A percentile compares a stretch with the other conserved stretches of the same genome.
phyloP scores from a whole-genome alignment of 176 grass and related monocot genomes.

The Oryza australiensis region DNA sequence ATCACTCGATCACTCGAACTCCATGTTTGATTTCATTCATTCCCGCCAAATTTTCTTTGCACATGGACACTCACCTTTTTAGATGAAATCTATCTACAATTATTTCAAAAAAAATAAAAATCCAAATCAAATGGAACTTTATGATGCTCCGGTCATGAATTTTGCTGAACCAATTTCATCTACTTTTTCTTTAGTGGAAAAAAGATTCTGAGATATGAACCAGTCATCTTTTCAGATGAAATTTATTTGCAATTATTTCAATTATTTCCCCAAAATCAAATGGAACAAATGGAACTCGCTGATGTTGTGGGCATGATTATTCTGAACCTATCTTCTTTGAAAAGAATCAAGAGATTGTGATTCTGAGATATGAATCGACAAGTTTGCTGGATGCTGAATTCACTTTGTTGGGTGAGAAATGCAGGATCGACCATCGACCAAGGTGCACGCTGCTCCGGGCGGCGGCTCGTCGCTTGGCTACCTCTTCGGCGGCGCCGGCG shows the following conservation, averaged over 20 bases:
- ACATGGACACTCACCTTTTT: background rate
- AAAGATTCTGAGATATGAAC: background rate
- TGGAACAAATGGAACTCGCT: background rate
- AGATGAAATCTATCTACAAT: background rate
- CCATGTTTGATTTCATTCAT: background rate
- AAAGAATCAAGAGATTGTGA: background rate
- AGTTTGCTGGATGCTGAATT: background rate
- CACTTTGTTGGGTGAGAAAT: background rate
- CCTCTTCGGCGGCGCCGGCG: slow-evolving; percentile 44
- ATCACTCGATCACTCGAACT: no score
- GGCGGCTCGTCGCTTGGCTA: slow-evolving; percentile 61
- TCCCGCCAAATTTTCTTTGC: background rate
- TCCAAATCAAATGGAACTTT: background rate
- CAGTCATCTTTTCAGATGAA: no score
- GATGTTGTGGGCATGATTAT: background rate
- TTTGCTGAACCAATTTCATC: background rate
- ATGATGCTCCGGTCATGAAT: background rate
- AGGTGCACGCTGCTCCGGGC: slow-evolving; percentile 71
- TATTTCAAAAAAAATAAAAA: no score
- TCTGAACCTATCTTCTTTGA: background rate
- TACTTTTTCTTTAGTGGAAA: background rate
- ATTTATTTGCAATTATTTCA: background rate
- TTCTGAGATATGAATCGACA: background rate
- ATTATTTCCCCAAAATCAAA: no score
- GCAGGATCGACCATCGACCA: slow-evolving; percentile 69